Base-by-base conservation (phyloP, 2,329 filamentous ascomycete genomes). In the Alternaria gansuensis region DNA sequence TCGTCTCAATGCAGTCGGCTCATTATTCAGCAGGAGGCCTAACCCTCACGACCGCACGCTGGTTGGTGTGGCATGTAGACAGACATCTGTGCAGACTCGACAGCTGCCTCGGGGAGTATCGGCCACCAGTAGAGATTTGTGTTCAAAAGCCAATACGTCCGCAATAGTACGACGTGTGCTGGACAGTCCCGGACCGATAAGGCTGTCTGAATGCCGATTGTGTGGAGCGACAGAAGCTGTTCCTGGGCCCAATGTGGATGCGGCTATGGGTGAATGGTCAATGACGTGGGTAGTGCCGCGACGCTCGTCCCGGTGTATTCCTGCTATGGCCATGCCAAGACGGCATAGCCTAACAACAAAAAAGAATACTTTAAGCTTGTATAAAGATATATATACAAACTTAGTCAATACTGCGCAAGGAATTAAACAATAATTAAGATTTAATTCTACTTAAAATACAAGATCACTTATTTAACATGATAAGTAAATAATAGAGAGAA, bases 181-280 rank as follows among this genome's bases (percentile, higher is more conserved):
- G 44, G 44, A 26, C 43, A 17, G 33, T 50, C 31, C 24, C 23
- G 14, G 31, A 43, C 29, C 33, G 53, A 51, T 51, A 55, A 17
- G 45, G 53, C 45, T 55, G 21, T 43, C 44, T 29, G 43, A 29
- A 36, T 50, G 44, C 53, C 36, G 44, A n/a, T 36, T 48, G 29
- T 48, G 44, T 48, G 44, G 44, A 48, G 44, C 31, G 14, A 48
- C 21, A 36, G 44, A 36, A 21, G 21, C 36, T 23, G 44, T 48
- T 48, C 44, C 31, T 36, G 44, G 23, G 23, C 44, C 21, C 13
- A 48, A 36, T 34, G 44, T 14, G 44, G 31, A 48, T 48, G 31
- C 44, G 44, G 44, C 44, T 48, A 29, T 48, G 44, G 29, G 4
- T 9, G 3, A 26, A 7, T 13, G 23, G 17, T 26, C 36, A 21